Evolutionary conservation across 441 rosid species (phyloP), one percentile per base, ranked within the genome.

Genomic region (Croton setiger): DNA sequence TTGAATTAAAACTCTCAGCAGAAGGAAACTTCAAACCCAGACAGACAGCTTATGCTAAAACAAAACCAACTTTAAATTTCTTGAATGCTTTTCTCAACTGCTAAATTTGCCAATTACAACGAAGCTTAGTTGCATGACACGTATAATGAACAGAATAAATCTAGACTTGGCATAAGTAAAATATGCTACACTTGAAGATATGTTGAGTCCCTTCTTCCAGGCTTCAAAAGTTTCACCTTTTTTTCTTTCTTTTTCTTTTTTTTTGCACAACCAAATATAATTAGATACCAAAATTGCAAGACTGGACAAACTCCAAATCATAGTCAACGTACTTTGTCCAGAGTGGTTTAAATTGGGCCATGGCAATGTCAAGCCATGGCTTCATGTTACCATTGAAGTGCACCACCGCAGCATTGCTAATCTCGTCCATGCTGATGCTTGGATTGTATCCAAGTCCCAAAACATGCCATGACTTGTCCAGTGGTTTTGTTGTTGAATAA

Each of bases 331-430:
- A 85, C 74, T 83, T 94, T 11, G 90, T 82, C 98, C 98, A 94
- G 21, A 91, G 88, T 5, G 97, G 96, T 69, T 89, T 84, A 74
- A 91, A 94, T 80, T 88, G 96, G 77, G 87, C 88, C 98, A 94
- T 91, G 74, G 98, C 97, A 55, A 91, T 91, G 63, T 91, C 97
- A 4, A 94, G 90, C 98, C 98, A 94, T 1, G 96, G 98, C 90
- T 94, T 91, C 97, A 89, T 89, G 73, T 91, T 94, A 66, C 96
- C 97, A 15, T 91, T 91, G 78, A 94, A 91, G 75, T 91, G 98
- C 67, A 94, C 98, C 35, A 91, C 97, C 0, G 96, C 96, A 17
- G 98, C 98, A 31, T 90, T 87, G 31, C 75, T 80, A 48, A 91
- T 94, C 91, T 94, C 98, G 4, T 89, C 97, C 92, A 86, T 78